Conservation (phyloP, 1,284 basidiomycete genomes). For the Trametes polyzona region DNA sequence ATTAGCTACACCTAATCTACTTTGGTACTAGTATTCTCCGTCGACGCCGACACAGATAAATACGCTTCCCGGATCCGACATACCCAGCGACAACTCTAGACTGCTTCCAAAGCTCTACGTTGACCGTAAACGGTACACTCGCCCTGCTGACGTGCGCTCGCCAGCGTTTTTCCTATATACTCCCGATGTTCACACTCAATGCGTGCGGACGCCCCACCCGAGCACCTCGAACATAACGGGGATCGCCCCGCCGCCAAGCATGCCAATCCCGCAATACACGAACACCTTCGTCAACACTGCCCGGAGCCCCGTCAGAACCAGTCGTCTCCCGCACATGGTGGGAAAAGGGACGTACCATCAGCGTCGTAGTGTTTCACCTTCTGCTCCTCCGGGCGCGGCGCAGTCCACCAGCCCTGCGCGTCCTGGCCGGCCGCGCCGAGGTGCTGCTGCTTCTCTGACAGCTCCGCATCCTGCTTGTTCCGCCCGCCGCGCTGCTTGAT, state of each 20-base stretch:
- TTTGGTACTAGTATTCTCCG: not conserved
- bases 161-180: not conserved
- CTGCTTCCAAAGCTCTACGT: not conserved
- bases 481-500: conserved; percentile 26
- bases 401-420: conserved; percentile 21
- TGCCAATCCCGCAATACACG: conserved; percentile 86
- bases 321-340: conserved; percentile 6
- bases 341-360: conserved; percentile 60
- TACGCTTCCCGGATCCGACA: not conserved
- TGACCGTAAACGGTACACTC: not conserved
- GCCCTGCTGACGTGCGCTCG: not conserved
- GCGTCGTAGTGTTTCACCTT: conserved; percentile 80
- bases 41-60: not conserved
- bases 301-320: conserved; percentile 4
- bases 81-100: not conserved
- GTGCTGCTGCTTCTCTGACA: conserved; percentile 16
- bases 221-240: conserved; percentile 73
- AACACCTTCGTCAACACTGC: conserved; percentile 91
- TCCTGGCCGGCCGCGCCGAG: too few species aligned
- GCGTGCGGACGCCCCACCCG: conserved; percentile 60
- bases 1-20: not conserved
- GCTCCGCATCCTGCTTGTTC: conserved; percentile 12
- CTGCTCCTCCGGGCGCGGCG: conserved; percentile 35
- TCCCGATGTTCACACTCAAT: conserved; percentile 5
- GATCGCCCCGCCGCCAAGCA: conserved; percentile 63